phyloP scores from a whole-genome alignment of 2,329 filamentous ascomycete species.

The Exophiala aquamarina region DNA sequence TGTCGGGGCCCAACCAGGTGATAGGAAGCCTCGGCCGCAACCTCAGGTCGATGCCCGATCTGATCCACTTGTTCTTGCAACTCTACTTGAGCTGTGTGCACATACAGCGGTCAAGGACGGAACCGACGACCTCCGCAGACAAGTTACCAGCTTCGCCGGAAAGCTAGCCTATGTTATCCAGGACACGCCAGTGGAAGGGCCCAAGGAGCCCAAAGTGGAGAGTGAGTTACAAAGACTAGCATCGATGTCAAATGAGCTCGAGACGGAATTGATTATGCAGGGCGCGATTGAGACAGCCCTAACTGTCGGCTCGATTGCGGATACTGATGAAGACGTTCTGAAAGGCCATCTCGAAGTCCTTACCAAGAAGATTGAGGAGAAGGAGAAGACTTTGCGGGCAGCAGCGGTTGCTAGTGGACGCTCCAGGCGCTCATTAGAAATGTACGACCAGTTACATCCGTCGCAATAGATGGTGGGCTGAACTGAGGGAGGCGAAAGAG shows the following conservation, averaged over 20 bases:
- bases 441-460: slow-evolving; percentile 20
- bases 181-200: slow-evolving; percentile 1
- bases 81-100: not conserved
- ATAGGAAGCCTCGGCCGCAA: no score
- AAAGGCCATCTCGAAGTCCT: no score
- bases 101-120: not conserved
- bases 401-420: not conserved
- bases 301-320: slow-evolving; percentile 18
- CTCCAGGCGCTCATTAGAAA: slow-evolving; percentile 33
- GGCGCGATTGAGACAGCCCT: slow-evolving; percentile 43
- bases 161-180: not conserved
- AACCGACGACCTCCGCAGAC: not conserved
- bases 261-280: slow-evolving; percentile 37
- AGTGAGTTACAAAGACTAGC: slow-evolving; percentile 2
- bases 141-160: not conserved
- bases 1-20: slow-evolving; percentile 8
- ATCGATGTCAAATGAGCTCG: slow-evolving; percentile 19
- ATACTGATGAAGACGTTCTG: no score
- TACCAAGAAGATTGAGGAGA: no score
- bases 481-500: no score
- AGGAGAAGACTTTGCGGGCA: no score
- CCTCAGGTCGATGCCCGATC: slow-evolving; percentile 19
- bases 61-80: not conserved
- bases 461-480: not conserved
- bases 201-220: slow-evolving; percentile 2